Conservation (phyloP, 345 rosid species). For the Conringia planisiliqua region DNA sequence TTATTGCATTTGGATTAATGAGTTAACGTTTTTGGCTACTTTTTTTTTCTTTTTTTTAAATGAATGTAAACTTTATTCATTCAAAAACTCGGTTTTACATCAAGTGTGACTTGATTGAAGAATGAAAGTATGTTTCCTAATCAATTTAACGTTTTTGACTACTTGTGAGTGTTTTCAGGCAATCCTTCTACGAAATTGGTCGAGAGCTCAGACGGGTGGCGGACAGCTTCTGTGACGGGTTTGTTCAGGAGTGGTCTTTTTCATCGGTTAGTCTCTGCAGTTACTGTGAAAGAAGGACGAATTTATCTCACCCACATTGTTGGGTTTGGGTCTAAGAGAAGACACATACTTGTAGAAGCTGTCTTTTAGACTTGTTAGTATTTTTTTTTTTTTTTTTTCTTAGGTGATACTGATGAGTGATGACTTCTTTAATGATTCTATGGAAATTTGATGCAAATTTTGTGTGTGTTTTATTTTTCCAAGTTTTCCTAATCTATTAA, state of each 20-base stretch:
- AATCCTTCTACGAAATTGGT: conserved; percentile 64
- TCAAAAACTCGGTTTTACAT: too few relatives aligned
- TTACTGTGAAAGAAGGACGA: conserved; percentile 75
- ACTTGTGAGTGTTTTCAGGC: conserved; percentile 31
- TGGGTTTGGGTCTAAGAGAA: conserved; percentile 77
- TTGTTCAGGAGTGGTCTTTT: conserved; percentile 56
- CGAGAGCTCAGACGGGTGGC: conserved; percentile 84
- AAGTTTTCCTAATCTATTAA: neutral
- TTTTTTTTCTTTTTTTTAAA: too few relatives aligned
- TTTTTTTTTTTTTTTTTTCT: neutral
- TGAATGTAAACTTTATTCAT: too few relatives aligned
- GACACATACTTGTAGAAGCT: conserved; percentile 75
- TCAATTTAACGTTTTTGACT: neutral
- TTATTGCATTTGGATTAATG: neutral
- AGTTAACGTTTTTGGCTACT: neutral
- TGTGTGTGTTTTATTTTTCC: neutral
- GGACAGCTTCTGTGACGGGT: conserved; percentile 58
- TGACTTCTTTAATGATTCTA: neutral
- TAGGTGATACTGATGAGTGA: neutral
- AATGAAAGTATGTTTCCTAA: too few relatives aligned
- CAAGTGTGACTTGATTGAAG: too few relatives aligned
- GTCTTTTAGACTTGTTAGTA: conserved; percentile 35
- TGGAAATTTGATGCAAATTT: conserved; percentile 5
- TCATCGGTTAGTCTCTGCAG: conserved; percentile 72
- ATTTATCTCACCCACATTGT: conserved; percentile 70